A percentile compares a stretch with the other conserved stretches of the same genome.
phyloP scores from a whole-genome alignment of 2,329 filamentous ascomycete species.

The Zymoseptoria ardabiliae region DNA sequence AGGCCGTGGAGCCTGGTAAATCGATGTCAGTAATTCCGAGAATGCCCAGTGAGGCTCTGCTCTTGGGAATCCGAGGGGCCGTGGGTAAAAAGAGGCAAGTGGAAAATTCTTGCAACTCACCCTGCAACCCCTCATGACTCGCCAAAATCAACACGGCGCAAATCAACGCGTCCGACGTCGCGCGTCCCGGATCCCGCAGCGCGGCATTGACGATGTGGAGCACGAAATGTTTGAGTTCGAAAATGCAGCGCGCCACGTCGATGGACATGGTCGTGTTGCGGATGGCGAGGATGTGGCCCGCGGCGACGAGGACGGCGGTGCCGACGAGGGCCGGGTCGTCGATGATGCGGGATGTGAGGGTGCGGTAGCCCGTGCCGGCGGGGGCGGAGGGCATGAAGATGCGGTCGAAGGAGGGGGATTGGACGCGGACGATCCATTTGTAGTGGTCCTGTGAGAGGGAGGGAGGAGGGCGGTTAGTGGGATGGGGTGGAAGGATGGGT shows the following conservation, averaged over 20 bases:
- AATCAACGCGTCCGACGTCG: constrained; percentile 16
- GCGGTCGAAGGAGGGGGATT: constrained; percentile 1
- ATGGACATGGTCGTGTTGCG: neutral
- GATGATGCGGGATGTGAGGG: neutral
- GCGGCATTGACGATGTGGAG: constrained; percentile 19
- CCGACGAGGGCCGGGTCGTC: neutral
- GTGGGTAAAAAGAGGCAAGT: too few species aligned
- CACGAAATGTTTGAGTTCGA: constrained; percentile 6
- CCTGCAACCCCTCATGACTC: constrained; percentile 3
- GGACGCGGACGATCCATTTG: constrained; percentile 4
- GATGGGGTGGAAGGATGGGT: neutral
- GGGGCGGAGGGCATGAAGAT: constrained; percentile 1
- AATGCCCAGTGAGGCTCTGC: too few species aligned
- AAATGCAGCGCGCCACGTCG: constrained; percentile 1
- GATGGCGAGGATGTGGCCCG: constrained; percentile 3
- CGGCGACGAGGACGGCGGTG: constrained; percentile 1
- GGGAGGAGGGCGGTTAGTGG: neutral
- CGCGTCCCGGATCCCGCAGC: constrained; percentile 14
- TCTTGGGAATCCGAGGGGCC: too few species aligned
- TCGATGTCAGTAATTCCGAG: too few species aligned
- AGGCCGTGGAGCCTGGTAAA: neutral
- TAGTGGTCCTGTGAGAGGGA: constrained; percentile 2
- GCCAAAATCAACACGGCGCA: constrained; percentile 5
- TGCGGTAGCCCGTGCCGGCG: neutral
- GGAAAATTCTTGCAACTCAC: too few species aligned